Evolutionary conservation across 75 land plant species (phyloP), one percentile per base, ranked within the genome.

Genomic region (Larix kaempferi): DNA sequence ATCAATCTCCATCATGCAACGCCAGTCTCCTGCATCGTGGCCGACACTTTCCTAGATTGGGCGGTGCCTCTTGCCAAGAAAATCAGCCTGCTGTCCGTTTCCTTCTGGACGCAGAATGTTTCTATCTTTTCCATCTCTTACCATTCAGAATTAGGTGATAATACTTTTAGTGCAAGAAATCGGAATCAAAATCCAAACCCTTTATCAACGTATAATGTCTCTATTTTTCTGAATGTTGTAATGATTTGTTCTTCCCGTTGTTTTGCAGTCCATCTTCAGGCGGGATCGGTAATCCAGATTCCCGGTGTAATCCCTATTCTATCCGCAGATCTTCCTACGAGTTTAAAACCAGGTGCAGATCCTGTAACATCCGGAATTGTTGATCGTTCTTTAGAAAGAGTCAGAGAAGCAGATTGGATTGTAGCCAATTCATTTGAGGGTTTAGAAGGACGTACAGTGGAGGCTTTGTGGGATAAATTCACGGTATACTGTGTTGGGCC

Each of bases 31-130:
- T 77, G 78, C 62, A 77, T 77, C 7, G 61, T 77, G 6, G 58
- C 73, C 1, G 78, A 77, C 11, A n/a, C 78, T 29, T 77, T 77
- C 21, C 61, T 77, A 13, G 16, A 16, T 1, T 77, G 78, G 73
- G 61, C 73, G 22, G 26, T 23, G 27, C 49, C 64, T 19, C 35
- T 77, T 21, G 78, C 78, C 1, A 27, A 33, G 17, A 77, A 29
- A 61, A 44, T 64, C 10, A 0, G 49, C 7, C 27, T 77, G 21
- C 64, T n/a, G 5, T 26, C 21, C 17, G 73, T 62, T 27, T 12
- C 49, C 22, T 62, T 77, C 6, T 77, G 78, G 78, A 67, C 74
- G 10, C 29, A 19, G 21, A 29, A 17, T 39, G 74, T 41, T 6
- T 29, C 78, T 16, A 27, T 23, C 1, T 59, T 62, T 12, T 25